Conservation (phyloP, 768 basidiomycete species). For the Myochromella boudieri region DNA sequence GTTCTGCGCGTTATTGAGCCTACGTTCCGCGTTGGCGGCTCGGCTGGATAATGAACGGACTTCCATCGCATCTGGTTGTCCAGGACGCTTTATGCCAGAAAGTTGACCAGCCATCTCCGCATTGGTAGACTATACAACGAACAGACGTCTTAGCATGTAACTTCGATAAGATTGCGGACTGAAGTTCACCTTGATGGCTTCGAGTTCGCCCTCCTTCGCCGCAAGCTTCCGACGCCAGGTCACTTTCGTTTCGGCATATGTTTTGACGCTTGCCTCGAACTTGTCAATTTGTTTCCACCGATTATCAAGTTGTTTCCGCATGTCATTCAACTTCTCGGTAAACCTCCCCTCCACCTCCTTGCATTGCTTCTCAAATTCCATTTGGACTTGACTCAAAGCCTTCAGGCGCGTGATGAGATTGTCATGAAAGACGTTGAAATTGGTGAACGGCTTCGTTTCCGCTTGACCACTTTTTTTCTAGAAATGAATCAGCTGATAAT, state of each 20-base stretch:
- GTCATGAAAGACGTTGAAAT: constrained; percentile 93
- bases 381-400: constrained; percentile 78
- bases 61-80: constrained; percentile 64
- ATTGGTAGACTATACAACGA: constrained; percentile 57
- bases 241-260: constrained; percentile 75
- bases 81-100: constrained; percentile 55
- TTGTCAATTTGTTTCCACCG: constrained; percentile 93
- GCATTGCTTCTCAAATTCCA: constrained; percentile 81
- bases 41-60: constrained; percentile 68
- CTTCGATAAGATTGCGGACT: neutral
- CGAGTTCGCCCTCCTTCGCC: constrained; percentile 88
- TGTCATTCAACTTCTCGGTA: constrained; percentile 68
- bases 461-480: constrained; percentile 76
- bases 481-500: neutral
- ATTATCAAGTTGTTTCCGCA: constrained; percentile 84
- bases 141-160: neutral
- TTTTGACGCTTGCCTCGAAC: constrained; percentile 85
- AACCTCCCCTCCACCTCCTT: constrained; percentile 79
- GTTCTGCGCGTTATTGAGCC: constrained; percentile 83
- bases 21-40: constrained; percentile 82
- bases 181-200: constrained; percentile 70
- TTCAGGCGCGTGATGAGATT: constrained; percentile 88
- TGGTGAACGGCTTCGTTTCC: constrained; percentile 91
- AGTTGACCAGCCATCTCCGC: constrained; percentile 75
- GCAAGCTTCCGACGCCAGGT: constrained; percentile 82